These are phyloP conservation scores for Oleoguttula mirabilis DNA, from an alignment of 495 filamentous ascomycete genomes.

Conservation along the genomic window DNA sequence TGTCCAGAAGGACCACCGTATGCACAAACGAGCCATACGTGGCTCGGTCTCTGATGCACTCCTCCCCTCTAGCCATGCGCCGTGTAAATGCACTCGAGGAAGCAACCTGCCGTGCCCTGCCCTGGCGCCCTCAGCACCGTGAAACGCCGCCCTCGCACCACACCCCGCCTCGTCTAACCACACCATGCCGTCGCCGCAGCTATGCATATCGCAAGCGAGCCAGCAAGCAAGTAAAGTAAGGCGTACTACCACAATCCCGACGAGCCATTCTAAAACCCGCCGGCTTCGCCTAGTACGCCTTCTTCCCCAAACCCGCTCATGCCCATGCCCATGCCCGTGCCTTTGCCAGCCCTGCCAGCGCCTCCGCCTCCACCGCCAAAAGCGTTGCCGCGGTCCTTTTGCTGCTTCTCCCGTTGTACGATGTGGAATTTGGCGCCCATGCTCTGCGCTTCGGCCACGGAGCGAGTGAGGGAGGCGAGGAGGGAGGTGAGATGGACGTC, in stretches of 20 bases:
- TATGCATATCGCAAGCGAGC: too few relatives aligned
- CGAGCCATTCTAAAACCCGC: neutral
- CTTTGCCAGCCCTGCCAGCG: too few relatives aligned
- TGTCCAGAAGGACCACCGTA: too few relatives aligned
- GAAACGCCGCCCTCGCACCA: neutral
- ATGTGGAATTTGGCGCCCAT: slow-evolving; percentile 60
- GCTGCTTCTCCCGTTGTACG: slow-evolving; percentile 40
- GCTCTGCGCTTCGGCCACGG: slow-evolving; percentile 52
- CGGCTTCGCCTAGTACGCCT: neutral
- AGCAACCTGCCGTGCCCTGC: neutral
- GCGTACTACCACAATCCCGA: too few relatives aligned
- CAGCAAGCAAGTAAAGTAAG: too few relatives aligned
- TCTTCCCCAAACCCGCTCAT: neutral
- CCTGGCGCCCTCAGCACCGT: neutral
- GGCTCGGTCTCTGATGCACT: too few relatives aligned
- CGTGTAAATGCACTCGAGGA: too few relatives aligned
- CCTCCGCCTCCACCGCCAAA: slow-evolving; percentile 7
- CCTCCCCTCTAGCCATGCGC: too few relatives aligned
- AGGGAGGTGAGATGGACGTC: slow-evolving; percentile 66
- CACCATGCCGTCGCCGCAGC: neutral
- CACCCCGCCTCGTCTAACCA: neutral
- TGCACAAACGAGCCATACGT: too few relatives aligned
- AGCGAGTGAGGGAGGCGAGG: slow-evolving; percentile 54
- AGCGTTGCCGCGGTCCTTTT: slow-evolving; percentile 2
- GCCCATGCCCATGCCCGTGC: neutral